Evolutionary conservation across 176 grass and related monocot species (phyloP).

Genomic region (Cenchrus purpureus): DNA sequence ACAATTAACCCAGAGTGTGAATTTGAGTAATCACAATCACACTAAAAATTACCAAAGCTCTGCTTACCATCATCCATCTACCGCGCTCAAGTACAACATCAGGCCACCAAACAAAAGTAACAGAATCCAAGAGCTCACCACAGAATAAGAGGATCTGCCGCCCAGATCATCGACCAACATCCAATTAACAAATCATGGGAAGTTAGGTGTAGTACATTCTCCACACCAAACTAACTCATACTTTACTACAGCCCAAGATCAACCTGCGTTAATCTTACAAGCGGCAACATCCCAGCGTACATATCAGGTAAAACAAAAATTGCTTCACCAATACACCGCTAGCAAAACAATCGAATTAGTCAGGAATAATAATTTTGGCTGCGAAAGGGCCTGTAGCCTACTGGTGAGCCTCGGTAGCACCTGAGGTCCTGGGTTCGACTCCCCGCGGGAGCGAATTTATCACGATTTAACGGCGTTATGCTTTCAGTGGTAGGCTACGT

Average conservation of each 20-base stretch:
- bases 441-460: no score
- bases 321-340: background rate
- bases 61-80: background rate
- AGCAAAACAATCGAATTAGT: background rate
- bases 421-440: no score
- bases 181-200: background rate
- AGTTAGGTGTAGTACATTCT: background rate
- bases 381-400: no score
- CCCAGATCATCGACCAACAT: background rate
- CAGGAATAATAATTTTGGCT: no score
- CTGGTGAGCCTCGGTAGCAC: no score
- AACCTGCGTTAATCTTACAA: background rate
- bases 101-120: background rate
- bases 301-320: constrained; percentile 14
- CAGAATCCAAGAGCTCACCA: background rate
- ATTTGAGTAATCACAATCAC: background rate
- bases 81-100: background rate
- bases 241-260: background rate
- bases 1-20: background rate
- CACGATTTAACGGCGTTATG: no score
- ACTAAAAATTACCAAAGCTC: background rate
- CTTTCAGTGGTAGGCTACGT: no score
- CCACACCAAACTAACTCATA: background rate
- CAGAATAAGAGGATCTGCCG: constrained; percentile 1
- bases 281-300: background rate